These are phyloP conservation scores for Penicillium nucicola DNA, from an alignment of 495 filamentous ascomycete species.

Conservation along the genomic window DNA sequence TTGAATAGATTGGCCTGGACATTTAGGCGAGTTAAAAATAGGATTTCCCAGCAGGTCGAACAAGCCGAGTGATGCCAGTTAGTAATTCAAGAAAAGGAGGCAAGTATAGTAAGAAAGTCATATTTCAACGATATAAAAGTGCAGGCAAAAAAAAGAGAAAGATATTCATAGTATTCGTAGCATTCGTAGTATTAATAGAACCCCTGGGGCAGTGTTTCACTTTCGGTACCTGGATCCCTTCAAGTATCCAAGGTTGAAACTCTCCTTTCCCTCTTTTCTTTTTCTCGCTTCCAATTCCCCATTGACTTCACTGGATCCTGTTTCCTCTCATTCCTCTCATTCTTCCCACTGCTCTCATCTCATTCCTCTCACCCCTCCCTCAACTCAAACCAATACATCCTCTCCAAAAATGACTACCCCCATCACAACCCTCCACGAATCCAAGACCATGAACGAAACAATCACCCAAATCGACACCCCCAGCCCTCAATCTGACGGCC, in stretches of 20 bases:
- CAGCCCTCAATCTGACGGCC: slow-evolving; percentile 40
- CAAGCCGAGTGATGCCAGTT: too few species aligned
- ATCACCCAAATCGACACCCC: slow-evolving; percentile 43
- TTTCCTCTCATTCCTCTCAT: background rate
- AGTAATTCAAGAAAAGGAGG: too few species aligned
- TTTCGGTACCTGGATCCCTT: too few species aligned
- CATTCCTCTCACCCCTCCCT: background rate
- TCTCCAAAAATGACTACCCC: slow-evolving; percentile 15
- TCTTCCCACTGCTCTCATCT: background rate
- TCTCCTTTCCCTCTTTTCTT: background rate
- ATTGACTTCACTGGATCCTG: background rate
- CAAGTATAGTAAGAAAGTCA: too few species aligned
- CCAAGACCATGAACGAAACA: slow-evolving; percentile 31
- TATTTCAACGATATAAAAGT: too few species aligned
- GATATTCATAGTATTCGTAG: too few species aligned
- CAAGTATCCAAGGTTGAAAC: too few species aligned
- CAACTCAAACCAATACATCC: background rate
- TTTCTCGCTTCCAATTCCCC: background rate
- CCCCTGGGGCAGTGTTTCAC: too few species aligned
- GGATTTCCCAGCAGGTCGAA: background rate
- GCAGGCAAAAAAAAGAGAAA: too few species aligned
- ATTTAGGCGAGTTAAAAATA: slow-evolving; percentile 10
- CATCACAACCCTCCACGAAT: slow-evolving; percentile 10
- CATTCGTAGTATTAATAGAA: slow-evolving; percentile 1
- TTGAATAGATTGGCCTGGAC: too few species aligned